Evolutionary conservation across 371 early-diverging fungal genomes (phyloP), one percentile per base, ranked within the genome.

Genomic region (Phascolomyces articulosus): DNA sequence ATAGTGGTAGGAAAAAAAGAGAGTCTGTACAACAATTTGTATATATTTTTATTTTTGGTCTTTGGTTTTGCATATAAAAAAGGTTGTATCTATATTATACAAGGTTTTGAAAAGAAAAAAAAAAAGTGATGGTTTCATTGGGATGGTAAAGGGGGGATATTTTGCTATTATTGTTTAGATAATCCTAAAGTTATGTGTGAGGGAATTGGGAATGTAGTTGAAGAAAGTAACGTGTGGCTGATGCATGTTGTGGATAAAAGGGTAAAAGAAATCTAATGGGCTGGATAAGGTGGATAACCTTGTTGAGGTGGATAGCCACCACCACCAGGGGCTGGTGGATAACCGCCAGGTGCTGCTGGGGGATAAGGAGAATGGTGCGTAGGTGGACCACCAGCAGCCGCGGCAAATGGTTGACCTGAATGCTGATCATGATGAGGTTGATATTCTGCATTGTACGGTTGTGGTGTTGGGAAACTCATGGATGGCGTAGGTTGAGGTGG

Each of bases 401-500:
- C 41, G 6, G 69, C 69, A 59, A 64, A 69, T 28, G 70, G 66
- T 51, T 60, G 54, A 16, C 65, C 65, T 11, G 55, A 24, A 16
- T 24, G 23, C 11, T 34, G 40, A 4, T 63, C 53, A 38, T 59
- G 48, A 31, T 63, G 62, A 4, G 66, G 57, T 24, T 54, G 20
- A 56, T 58, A 65, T 6, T 55, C 62, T 16, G 51, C 63, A 26
- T 58, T 41, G 16, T 47, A 61, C 8, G 48, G 44, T 31, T 65
- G 69, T 31, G 69, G 65, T 40, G 63, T 60, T 16, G 65, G 64
- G 64, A 68, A 68, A 61, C 63, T 68, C 60, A 60, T 60, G 4
- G 60, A 13, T 16, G 60, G 34, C 10, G 60, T 51, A 29, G 64
- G 38, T 40, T 48, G 51, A 38, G 66, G 24, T 6, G 51, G 51